Conservation (phyloP, 129 eudicot genomes). For the Tagetes patula region DNA sequence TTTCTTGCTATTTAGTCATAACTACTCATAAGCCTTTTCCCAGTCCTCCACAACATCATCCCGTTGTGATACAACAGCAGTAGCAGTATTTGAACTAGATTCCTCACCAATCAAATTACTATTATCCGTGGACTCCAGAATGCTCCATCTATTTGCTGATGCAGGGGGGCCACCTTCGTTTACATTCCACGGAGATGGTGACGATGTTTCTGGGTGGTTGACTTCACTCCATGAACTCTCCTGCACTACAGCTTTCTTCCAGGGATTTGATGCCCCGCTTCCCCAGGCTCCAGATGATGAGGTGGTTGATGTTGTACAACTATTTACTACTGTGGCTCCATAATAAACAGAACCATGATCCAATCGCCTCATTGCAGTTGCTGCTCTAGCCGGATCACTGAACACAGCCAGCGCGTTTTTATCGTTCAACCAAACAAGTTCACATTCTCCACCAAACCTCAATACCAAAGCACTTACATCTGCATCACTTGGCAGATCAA, state of each 20-base stretch:
- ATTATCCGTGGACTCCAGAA: slow-evolving; percentile 42
- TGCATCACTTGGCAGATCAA: slow-evolving; percentile 91
- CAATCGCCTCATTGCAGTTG: slow-evolving; percentile 94
- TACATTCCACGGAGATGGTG: slow-evolving; percentile 40
- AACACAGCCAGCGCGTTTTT: slow-evolving; percentile 92
- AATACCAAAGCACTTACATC: slow-evolving; percentile 86
- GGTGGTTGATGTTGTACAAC: slow-evolving; percentile 25
- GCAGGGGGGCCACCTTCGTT: slow-evolving; percentile 39
- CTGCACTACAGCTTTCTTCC: slow-evolving; percentile 78
- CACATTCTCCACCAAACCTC: slow-evolving; percentile 98
- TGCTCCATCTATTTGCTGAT: slow-evolving; percentile 68
- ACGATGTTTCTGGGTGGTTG: not conserved
- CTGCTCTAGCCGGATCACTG: slow-evolving; percentile 89
- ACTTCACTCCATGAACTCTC: slow-evolving; percentile 64
- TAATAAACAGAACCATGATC: slow-evolving; percentile 87
- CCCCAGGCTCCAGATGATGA: slow-evolving; percentile 48
- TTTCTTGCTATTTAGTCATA: too few species aligned
- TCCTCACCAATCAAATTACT: slow-evolving; percentile 20
- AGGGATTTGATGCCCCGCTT: slow-evolving; percentile 51
- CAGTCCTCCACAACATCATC: slow-evolving; percentile 73
- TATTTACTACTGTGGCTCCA: slow-evolving; percentile 57
- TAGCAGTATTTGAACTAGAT: slow-evolving; percentile 21
- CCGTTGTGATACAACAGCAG: slow-evolving; percentile 1
- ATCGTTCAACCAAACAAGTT: slow-evolving; percentile 88
- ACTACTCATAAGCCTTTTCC: slow-evolving; percentile 65